Percentiles rank a stretch among this genome's conserved stretches.
These are phyloP conservation scores for Boletus putidus DNA, from an alignment of 1,284 basidiomycete species.

Conservation along the genomic window DNA sequence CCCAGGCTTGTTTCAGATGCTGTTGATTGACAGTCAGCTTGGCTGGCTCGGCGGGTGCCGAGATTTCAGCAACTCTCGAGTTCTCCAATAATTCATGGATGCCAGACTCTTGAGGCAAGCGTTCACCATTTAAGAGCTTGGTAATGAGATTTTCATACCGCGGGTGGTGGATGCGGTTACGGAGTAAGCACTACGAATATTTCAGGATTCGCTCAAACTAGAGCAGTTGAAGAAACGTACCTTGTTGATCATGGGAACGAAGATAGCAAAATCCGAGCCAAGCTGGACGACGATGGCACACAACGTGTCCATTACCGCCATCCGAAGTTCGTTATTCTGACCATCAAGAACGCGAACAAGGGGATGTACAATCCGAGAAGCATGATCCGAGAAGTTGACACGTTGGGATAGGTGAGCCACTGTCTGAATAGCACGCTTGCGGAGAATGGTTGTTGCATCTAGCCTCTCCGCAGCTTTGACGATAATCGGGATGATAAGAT, in stretches of 20 bases:
- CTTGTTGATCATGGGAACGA: slow-evolving; percentile 97
- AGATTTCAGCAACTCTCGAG: slow-evolving; percentile 64
- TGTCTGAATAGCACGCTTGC: slow-evolving; percentile 89
- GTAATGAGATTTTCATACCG: slow-evolving; percentile 88
- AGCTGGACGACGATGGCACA: slow-evolving; percentile 92
- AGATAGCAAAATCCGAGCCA: slow-evolving; percentile 96
- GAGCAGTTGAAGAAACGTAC: slow-evolving; percentile 41
- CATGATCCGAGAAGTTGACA: slow-evolving; percentile 99
- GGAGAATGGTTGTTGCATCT: slow-evolving; percentile 73
- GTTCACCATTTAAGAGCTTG: slow-evolving; percentile 91
- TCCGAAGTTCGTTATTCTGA: slow-evolving; percentile 81
- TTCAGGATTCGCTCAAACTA: slow-evolving; percentile 7
- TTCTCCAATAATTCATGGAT: slow-evolving; percentile 64
- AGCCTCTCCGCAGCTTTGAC: slow-evolving; percentile 88
- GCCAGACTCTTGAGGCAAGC: slow-evolving; percentile 75
- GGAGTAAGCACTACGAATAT: slow-evolving; percentile 64
- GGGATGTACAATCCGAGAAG: slow-evolving; percentile 96
- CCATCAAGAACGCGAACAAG: slow-evolving; percentile 84
- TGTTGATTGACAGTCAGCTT: slow-evolving; percentile 98
- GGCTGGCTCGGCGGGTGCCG: slow-evolving; percentile 76
- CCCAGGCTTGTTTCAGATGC: slow-evolving; percentile 97
- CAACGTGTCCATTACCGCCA: slow-evolving; percentile 90
- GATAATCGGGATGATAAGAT: slow-evolving; percentile 94
- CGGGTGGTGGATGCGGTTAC: slow-evolving; percentile 80
- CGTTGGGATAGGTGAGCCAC: slow-evolving; percentile 90